Evolutionary conservation across 257 asterid species (phyloP).

Genomic region (Solanum clarkiae): DNA sequence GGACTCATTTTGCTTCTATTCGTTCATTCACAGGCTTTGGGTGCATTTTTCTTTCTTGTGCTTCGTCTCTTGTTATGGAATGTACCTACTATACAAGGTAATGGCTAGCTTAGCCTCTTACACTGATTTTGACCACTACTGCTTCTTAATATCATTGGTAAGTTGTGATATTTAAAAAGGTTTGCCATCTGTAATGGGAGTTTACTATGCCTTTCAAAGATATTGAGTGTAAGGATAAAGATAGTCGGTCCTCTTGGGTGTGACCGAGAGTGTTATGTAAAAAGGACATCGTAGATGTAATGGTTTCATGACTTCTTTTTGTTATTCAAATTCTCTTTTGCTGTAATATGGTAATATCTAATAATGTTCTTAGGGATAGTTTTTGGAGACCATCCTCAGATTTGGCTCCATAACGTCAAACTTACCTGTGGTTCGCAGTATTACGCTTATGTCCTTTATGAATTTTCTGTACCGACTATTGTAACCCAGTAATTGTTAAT

Average conservation of each 20-base stretch:
- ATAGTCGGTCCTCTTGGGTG: not conserved
- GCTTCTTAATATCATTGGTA: not conserved
- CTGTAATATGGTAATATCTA: not conserved
- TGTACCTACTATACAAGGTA: slow-evolving; percentile 87
- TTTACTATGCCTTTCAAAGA: not conserved
- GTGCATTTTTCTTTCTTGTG: slow-evolving; percentile 77
- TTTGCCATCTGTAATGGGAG: not conserved
- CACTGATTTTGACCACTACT: not conserved
- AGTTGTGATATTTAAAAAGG: not conserved
- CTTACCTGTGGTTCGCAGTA: not conserved
- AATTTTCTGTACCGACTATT: not conserved
- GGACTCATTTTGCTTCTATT: not conserved
- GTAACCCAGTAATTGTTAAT: not conserved
- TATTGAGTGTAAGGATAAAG: not conserved
- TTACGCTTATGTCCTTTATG: not conserved
- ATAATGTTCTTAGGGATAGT: not conserved
- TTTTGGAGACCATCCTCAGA: not conserved
- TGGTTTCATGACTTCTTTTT: not conserved
- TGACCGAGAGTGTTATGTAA: not conserved
- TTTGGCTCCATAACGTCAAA: not conserved
- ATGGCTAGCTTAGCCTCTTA: not conserved
- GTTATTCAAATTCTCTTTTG: not conserved
- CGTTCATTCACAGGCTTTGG: slow-evolving; percentile 78
- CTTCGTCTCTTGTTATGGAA: slow-evolving; percentile 65
- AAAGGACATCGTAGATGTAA: not conserved